Base-by-base conservation (phyloP, 2,329 filamentous ascomycete genomes). In the Pseudocercospora musae region DNA sequence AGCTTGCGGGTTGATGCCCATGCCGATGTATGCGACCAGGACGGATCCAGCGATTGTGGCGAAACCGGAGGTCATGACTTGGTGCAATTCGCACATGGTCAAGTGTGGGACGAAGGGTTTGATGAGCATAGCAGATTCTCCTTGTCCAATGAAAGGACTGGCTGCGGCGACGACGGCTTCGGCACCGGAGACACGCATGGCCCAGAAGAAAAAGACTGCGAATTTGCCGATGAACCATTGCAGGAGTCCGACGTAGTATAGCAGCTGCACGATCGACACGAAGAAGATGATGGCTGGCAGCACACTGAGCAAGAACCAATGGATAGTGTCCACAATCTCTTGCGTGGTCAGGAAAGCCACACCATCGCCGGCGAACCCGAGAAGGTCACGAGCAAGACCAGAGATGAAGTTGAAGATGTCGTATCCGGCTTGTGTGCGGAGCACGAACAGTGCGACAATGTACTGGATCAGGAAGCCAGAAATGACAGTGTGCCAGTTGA, bases 251-350 rank as follows among this genome's bases (percentile, higher is more conserved):
- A 87, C 82, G 80, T 93, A 89, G 80, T 91, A 96, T 48, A 96
- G 78, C 40, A 96, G 85, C 77, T 96, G 90, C 25, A 96, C 91
- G n/a, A 96, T 82, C 1, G 92, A 87, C 62, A 96, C 90, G 85
- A 97, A 96, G 86, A 96, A 97, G 80, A 96, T 91, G 78, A 97
- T 96, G 71, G 93, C 88, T 0, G 93, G 92, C n/a, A 96, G 83
- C 65, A 96, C 92, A 55, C 83, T 80, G 55, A 89, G 82, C 66
- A 96, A 82, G 84, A 96, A 96, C 62, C 58, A 60, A 84, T 84
- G 92, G 3, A 71, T 68, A 0, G 82, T 71, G 2, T 76, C 37
- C 3, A 79, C 73, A 5, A 81, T 79, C 7, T 76, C 74, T 0
- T 70, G 58, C 13, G 80, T 78, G 0, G 87, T 89, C 69, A 97